phyloP scores from a whole-genome alignment of 2,329 filamentous ascomycete species.

The Colletotrichum lini region DNA sequence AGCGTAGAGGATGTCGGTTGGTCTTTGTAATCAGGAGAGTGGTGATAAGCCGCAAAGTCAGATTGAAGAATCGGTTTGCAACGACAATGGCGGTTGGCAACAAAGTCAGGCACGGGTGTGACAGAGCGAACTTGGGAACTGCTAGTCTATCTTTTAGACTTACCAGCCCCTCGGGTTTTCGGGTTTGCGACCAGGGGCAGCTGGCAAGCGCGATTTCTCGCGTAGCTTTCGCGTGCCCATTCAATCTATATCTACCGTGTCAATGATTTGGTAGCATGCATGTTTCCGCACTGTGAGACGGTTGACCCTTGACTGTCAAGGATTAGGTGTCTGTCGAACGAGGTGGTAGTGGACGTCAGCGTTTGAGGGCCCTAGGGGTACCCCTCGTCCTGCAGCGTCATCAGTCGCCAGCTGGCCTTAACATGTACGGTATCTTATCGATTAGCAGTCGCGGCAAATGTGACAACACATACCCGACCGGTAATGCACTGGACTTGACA shows the following conservation, averaged over 20 bases:
- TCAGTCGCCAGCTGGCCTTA: conserved; percentile 9
- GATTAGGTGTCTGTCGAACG: too few species aligned
- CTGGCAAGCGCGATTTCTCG: conserved; percentile 7
- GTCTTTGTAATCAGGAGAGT: background rate
- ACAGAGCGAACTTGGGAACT: background rate
- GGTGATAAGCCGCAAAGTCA: background rate
- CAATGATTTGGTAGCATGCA: accelerated
- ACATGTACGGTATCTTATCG: background rate
- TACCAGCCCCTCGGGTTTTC: conserved; percentile 19
- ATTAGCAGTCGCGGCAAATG: background rate
- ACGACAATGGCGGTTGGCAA: background rate
- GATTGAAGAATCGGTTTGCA: background rate
- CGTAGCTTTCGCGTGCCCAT: background rate
- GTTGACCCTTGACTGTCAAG: background rate
- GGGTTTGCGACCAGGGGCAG: background rate
- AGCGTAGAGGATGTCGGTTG: background rate
- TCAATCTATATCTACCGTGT: background rate
- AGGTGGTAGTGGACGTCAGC: too few species aligned
- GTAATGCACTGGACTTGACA: background rate
- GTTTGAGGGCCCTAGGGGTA: background rate
- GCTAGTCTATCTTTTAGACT: background rate
- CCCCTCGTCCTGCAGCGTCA: background rate
- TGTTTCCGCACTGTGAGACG: background rate
- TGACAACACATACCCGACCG: background rate
- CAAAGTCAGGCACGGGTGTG: background rate